These are phyloP conservation scores for Bertia moriformis DNA, from an alignment of 2,329 filamentous ascomycete genomes.

Conservation along the genomic window DNA sequence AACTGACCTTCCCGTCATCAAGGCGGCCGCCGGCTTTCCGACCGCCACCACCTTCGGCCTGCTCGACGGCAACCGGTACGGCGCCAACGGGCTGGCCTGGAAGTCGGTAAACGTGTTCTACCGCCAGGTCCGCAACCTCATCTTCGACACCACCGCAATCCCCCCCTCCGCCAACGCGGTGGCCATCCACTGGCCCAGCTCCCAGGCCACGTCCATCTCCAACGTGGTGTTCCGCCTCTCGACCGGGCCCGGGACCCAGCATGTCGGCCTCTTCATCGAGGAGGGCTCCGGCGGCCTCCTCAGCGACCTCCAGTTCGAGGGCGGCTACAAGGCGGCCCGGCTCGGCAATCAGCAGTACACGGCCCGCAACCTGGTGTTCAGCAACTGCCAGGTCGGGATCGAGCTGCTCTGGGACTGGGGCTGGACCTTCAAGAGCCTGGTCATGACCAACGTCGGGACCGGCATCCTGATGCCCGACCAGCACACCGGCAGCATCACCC, in stretches of 20 bases:
- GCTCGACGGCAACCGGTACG: conserved; percentile 31
- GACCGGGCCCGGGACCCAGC: conserved; percentile 25
- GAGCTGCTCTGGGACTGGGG: conserved; percentile 2
- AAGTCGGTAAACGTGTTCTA: conserved; percentile 44
- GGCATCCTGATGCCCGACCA: conserved; percentile 16
- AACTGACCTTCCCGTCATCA: conserved; percentile 36
- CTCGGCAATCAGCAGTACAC: conserved; percentile 50
- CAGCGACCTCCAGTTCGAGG: conserved; percentile 56
- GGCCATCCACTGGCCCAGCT: conserved; percentile 55
- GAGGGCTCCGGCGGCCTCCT: conserved; percentile 53
- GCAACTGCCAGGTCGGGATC: conserved; percentile 18
- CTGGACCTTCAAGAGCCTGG: conserved; percentile 26
- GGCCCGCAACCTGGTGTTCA: conserved; percentile 42
- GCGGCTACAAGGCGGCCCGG: conserved; percentile 43
- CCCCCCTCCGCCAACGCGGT: conserved; percentile 26
- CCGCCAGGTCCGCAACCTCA: conserved; percentile 40
- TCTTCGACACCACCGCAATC: conserved; percentile 37
- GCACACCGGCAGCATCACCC: background rate
- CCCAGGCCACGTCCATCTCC: conserved; percentile 44
- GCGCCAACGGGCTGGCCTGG: conserved; percentile 26
- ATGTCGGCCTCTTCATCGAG: conserved; percentile 46
- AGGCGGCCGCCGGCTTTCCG: conserved; percentile 35
- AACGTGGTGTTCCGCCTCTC: conserved; percentile 41
- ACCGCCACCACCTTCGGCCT: conserved; percentile 25
- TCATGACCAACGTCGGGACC: conserved; percentile 41